Conservation (phyloP, 192 early-diverging fungal genomes). For the Geranomyces michiganensis region DNA sequence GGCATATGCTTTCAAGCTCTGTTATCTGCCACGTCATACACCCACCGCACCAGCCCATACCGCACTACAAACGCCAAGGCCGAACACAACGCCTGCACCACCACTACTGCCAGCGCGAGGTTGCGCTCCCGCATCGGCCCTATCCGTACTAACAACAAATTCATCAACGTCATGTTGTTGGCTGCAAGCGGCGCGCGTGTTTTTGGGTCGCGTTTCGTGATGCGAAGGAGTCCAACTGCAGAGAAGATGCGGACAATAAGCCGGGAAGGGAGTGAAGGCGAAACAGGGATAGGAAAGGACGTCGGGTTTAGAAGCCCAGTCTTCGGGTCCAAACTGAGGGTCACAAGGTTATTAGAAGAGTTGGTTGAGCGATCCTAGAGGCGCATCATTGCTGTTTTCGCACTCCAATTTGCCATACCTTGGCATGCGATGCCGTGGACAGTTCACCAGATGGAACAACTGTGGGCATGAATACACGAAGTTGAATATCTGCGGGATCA, state of each 20-base stretch:
- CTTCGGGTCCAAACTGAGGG: constrained; percentile 43
- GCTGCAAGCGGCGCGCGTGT: constrained; percentile 58
- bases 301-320: constrained; percentile 50
- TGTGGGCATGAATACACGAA: constrained; percentile 96
- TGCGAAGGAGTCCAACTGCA: constrained; percentile 50
- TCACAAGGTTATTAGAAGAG: background rate
- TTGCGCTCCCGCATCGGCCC: constrained; percentile 73
- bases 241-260: too few species aligned
- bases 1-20: constrained; percentile 12
- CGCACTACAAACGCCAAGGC: constrained; percentile 78
- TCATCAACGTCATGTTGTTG: constrained; percentile 94
- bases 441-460: constrained; percentile 89
- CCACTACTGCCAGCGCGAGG: constrained; percentile 56
- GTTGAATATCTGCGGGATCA: constrained; percentile 96
- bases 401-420: too few species aligned
- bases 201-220: constrained; percentile 53
- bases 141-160: constrained; percentile 78
- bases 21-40: constrained; percentile 60
- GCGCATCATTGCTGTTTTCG: background rate
- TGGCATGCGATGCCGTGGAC: constrained; percentile 95
- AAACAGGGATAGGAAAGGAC: constrained; percentile 21
- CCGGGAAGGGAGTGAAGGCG: too few species aligned
- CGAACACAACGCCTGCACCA: constrained; percentile 70
- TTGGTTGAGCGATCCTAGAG: background rate
- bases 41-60: constrained; percentile 75